These are phyloP conservation scores for Claviceps africana DNA, from an alignment of 2,329 filamentous ascomycete genomes.

Conservation along the genomic window DNA sequence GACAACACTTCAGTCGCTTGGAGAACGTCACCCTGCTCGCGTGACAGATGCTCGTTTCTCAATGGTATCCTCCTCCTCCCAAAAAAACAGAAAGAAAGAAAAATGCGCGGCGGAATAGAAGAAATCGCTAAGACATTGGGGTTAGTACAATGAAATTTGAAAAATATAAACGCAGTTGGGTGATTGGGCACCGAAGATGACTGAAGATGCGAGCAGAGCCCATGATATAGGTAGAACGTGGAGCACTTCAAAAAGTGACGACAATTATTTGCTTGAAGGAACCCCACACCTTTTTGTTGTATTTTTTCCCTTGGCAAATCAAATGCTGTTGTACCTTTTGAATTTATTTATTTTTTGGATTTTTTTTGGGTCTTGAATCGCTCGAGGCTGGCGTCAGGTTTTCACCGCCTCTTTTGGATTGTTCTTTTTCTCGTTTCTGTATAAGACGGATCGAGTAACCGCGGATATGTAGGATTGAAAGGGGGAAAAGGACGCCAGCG, in stretches of 20 bases:
- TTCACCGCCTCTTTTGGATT: not conserved
- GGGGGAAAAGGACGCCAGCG: slow-evolving; percentile 41
- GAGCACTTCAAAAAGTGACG: not conserved
- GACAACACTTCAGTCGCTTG: not conserved
- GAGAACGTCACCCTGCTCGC: not conserved
- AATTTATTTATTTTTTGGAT: too few species aligned
- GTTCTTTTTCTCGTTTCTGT: not conserved
- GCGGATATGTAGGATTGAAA: slow-evolving; percentile 18
- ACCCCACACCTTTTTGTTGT: slow-evolving; percentile 1
- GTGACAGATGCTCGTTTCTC: not conserved
- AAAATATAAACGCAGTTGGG: not conserved
- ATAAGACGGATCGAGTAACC: slow-evolving; percentile 13
- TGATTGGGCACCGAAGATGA: not conserved
- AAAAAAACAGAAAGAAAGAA: not conserved
- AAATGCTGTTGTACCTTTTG: not conserved
- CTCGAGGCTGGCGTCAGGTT: not conserved
- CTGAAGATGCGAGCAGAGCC: not conserved
- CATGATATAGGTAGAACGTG: not conserved
- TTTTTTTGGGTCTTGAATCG: not conserved
- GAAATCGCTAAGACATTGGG: not conserved
- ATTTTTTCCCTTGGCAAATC: not conserved
- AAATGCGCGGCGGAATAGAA: not conserved
- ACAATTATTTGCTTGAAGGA: not conserved
- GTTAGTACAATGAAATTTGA: not conserved
- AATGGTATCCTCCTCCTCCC: not conserved